Percentiles rank a stretch among this genome's conserved stretches.
phyloP scores from a whole-genome alignment of 352 stramenopile species.

The Globisporangium middletonii region DNA sequence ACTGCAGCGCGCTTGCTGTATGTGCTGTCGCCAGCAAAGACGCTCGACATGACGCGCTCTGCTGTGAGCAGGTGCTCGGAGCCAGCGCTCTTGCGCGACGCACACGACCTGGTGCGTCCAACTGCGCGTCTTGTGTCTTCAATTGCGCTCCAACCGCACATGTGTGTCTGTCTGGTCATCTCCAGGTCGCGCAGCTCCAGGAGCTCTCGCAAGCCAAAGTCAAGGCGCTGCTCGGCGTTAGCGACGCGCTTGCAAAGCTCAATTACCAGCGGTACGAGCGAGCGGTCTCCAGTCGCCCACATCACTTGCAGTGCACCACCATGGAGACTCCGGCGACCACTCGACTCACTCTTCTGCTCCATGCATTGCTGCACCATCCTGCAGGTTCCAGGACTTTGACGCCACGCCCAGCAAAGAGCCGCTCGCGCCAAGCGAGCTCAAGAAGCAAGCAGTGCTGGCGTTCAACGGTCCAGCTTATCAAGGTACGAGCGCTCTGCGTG shows the following conservation, averaged over 20 bases:
- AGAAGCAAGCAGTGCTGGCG: constrained; percentile 68
- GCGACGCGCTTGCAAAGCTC: constrained; percentile 75
- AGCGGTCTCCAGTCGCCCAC: background rate
- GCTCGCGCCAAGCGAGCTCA: constrained; percentile 19
- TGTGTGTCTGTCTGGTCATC: background rate
- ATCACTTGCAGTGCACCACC: background rate
- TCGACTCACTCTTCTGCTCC: background rate
- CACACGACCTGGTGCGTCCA: constrained; percentile 35
- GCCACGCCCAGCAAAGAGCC: constrained; percentile 14
- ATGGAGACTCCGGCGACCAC: background rate
- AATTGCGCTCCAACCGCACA: background rate
- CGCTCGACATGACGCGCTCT: constrained; percentile 56
- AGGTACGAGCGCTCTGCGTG: constrained; percentile 12
- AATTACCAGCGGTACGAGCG: constrained; percentile 71
- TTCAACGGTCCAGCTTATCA: constrained; percentile 86
- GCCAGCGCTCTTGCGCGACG: constrained; percentile 49
- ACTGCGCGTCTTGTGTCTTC: background rate
- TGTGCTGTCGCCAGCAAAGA: constrained; percentile 89
- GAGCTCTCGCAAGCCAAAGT: constrained; percentile 63
- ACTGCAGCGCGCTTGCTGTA: constrained; percentile 45
- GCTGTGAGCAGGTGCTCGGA: constrained; percentile 27
- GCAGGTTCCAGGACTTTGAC: constrained; percentile 61
- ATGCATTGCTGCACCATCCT: too few species aligned
- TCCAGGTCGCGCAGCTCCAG: constrained; percentile 42
- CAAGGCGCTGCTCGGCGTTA: constrained; percentile 79